Conservation (phyloP, 1,139 yeast species). For the Yamadazyma mexicana region DNA sequence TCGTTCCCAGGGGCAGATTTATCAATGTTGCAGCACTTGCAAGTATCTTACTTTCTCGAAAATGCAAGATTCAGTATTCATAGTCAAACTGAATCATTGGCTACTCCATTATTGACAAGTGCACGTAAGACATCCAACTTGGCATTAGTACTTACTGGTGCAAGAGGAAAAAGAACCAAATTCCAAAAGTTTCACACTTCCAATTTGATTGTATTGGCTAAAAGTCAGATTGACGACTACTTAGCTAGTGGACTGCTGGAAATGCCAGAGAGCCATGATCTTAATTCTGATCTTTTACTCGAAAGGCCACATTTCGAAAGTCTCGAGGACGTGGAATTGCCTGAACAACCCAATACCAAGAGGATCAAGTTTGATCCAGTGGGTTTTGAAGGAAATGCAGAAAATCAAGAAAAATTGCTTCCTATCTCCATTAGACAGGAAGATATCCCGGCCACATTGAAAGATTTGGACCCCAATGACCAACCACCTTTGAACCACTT, state of each 20-base stretch:
- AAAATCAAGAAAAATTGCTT: constrained; percentile 34
- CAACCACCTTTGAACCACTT: constrained; percentile 74
- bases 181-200: constrained; percentile 72
- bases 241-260: constrained; percentile 20
- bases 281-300: constrained; percentile 77
- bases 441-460: constrained; percentile 60
- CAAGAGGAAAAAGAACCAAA: constrained; percentile 84
- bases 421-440: constrained; percentile 64
- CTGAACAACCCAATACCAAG: constrained; percentile 33
- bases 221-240: constrained; percentile 31
- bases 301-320: constrained; percentile 73
- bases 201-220: constrained; percentile 77
- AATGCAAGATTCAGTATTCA: constrained; percentile 61
- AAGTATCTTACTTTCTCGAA: constrained; percentile 61
- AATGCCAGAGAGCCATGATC: constrained; percentile 54
- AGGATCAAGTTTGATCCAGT: constrained; percentile 41
- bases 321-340: constrained; percentile 49
- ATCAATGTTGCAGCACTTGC: constrained; percentile 34
- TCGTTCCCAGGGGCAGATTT: constrained; percentile 26
- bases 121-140: constrained; percentile 63
- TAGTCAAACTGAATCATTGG: constrained; percentile 59
- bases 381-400: constrained; percentile 21
- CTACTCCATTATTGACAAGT: constrained; percentile 49
- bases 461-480: constrained; percentile 69
- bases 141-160: constrained; percentile 74